Percentiles rank a stretch among this genome's conserved stretches.
Evolutionary conservation across 768 basidiomycete genomes (phyloP).

Genomic region (Mycena sanguinolenta): DNA sequence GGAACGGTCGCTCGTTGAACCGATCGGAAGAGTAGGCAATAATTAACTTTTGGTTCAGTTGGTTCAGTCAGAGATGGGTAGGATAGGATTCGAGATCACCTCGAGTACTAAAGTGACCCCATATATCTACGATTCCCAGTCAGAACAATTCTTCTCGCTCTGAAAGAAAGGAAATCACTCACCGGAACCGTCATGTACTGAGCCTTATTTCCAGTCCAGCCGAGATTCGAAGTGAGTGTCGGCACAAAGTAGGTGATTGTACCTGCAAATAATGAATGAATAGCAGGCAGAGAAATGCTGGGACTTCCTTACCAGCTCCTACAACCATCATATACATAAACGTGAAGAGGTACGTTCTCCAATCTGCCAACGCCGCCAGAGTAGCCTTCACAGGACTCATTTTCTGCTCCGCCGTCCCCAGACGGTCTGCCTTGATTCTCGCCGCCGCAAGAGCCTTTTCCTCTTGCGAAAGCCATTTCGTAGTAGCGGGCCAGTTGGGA

Average conservation of each 20-base stretch:
- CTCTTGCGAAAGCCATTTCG: constrained; percentile 32
- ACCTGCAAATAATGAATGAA: constrained; percentile 23
- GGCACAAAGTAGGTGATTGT: constrained; percentile 32
- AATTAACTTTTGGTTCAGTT: constrained; percentile 24
- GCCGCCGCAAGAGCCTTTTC: constrained; percentile 32
- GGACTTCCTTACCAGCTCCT: constrained; percentile 26
- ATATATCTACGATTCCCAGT: constrained; percentile 24
- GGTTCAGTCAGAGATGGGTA: constrained; percentile 16
- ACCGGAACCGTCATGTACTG: constrained; percentile 33
- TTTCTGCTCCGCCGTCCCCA: constrained; percentile 28
- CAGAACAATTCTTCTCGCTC: constrained; percentile 17
- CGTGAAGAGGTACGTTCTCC: constrained; percentile 33
- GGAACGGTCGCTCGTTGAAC: constrained; percentile 27
- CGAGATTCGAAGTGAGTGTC: constrained; percentile 30
- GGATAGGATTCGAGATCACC: constrained; percentile 24
- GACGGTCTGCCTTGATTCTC: constrained; percentile 31
- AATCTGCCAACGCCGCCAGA: constrained; percentile 27
- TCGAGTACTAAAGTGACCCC: constrained; percentile 32
- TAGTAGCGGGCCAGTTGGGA: constrained; percentile 28
- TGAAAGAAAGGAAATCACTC: constrained; percentile 13
- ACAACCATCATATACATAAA: constrained; percentile 35
- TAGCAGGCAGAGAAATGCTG: constrained; percentile 7
- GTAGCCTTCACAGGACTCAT: constrained; percentile 30
- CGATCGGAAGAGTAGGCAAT: constrained; percentile 32
- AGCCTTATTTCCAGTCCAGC: constrained; percentile 30